Conservation (phyloP, 306 rosid genomes). For the Fragaria iinumae region DNA sequence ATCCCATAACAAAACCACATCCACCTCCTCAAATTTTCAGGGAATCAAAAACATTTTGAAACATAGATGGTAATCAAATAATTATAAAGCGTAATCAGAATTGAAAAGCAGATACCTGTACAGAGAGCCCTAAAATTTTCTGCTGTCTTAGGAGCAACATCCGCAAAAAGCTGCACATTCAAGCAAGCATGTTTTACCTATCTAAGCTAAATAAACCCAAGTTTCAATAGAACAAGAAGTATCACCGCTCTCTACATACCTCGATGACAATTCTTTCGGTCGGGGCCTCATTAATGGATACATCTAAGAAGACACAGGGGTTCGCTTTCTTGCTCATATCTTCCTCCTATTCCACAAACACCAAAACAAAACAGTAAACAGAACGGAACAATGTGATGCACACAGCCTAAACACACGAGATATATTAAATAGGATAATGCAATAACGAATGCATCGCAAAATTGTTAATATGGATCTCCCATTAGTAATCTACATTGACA, state of each 20-base stretch:
- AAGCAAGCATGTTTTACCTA: constrained; percentile 16
- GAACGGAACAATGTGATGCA: neutral
- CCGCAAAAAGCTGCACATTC: constrained; percentile 81
- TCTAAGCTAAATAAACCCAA: constrained; percentile 4
- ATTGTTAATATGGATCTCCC: neutral
- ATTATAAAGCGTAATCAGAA: neutral
- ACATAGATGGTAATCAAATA: neutral
- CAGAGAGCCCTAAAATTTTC: constrained; percentile 94
- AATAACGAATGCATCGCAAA: neutral
- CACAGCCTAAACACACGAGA: neutral
- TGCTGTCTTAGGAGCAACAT: constrained; percentile 77
- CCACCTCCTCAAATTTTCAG: neutral
- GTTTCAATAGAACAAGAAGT: constrained; percentile 7
- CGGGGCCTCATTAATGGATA: constrained; percentile 70
- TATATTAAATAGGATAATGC: no score
- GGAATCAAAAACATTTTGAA: neutral
- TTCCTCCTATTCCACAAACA: constrained; percentile 29
- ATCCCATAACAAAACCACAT: neutral
- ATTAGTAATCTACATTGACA: neutral
- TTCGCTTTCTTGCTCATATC: constrained; percentile 71
- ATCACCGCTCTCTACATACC: constrained; percentile 40
- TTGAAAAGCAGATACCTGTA: constrained; percentile 54
- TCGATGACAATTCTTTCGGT: constrained; percentile 61
- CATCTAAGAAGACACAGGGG: constrained; percentile 70
- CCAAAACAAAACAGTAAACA: neutral